Base-by-base conservation (phyloP, 768 basidiomycete genomes). In the Calocybe gangraenosa region DNA sequence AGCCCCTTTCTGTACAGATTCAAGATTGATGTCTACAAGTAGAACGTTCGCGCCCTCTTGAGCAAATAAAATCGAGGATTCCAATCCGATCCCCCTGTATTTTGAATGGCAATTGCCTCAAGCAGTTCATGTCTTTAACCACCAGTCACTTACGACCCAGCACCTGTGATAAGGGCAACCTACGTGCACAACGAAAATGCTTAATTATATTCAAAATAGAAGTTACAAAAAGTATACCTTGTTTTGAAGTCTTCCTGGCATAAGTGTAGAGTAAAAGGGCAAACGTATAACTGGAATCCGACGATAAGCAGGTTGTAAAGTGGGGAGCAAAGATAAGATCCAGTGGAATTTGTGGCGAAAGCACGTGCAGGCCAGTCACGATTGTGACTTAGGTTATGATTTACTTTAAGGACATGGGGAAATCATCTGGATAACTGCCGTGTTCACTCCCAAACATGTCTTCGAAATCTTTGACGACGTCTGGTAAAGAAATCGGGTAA, bases 41-140 rank as follows among this genome's bases (percentile, higher is more conserved):
- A 97, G 61, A 49, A 98, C 82, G 56, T 84, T 79, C n/a, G 92
- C 92, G 19, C 95, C 94, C 64, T 99, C 96, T 50, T 80, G 77
- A 1, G 95, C 95, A 63, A 99, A 99, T 37, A 97, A 77, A 49
- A 97, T 74, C n/a, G 92, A 83, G 0, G 93, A 87, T 69, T 99
- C 93, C 38, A 98, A 78, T 20, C 96, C 96, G 63, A 99, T 96
- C 0, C 96, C 96, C 45, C 94, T 97, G 64, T 34, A 15, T 21
- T 42, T 35, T 2, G 46, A 51, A 48, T 53, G 43, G 61, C 53
- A 45, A 51, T 34, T 21, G 50, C 37, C 48, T 47, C 14, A 33
- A 39, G 15, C 36, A 14, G 8, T 33, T 28, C 38, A n/a, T n/a
- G n/a, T 31, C 15, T 37, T 18, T 14, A n/a, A 7, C 22, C 14